These are phyloP conservation scores for Irpex sp. DNA, from an alignment of 1,284 basidiomycete species.

Conservation along the genomic window DNA sequence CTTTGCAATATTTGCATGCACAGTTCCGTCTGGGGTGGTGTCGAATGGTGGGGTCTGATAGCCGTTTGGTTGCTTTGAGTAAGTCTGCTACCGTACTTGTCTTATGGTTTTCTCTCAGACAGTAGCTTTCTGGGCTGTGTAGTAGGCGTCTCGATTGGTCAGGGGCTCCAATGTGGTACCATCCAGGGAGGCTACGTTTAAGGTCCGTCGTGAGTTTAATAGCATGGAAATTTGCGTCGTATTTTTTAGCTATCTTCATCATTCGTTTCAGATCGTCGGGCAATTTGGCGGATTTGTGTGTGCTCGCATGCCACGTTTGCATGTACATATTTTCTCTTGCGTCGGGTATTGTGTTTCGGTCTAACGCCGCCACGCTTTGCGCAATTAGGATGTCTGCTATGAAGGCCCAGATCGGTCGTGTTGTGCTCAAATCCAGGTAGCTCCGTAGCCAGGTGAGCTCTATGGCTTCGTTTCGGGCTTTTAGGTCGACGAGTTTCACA, in stretches of 20 bases:
- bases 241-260: slow-evolving; percentile 3
- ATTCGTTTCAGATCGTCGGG: slow-evolving; percentile 3
- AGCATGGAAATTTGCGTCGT: slow-evolving; percentile 8
- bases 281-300: not conserved
- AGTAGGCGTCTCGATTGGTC: not conserved
- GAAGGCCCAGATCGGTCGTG: slow-evolving; percentile 21
- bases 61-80: not conserved
- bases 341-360: not conserved
- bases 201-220: slow-evolving; percentile 6
- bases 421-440: slow-evolving; percentile 12
- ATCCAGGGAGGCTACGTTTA: slow-evolving; percentile 17
- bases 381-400: slow-evolving; percentile 18
- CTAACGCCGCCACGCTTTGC: not conserved
- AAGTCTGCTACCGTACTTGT: not conserved
- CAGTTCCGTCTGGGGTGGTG: too few relatives aligned
- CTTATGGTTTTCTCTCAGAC: not conserved
- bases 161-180: slow-evolving; percentile 17
- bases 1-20: too few relatives aligned
- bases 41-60: too few relatives aligned
- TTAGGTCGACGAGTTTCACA: slow-evolving; percentile 19
- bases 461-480: slow-evolving; percentile 24
- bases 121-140: not conserved
- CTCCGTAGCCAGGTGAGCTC: slow-evolving; percentile 21
- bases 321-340: slow-evolving; percentile 12
- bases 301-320: slow-evolving; percentile 17